Percentiles rank a stretch among this genome's conserved stretches.
Evolutionary conservation across 345 rosid species (phyloP).

Genomic region (Syzygium grande): DNA sequence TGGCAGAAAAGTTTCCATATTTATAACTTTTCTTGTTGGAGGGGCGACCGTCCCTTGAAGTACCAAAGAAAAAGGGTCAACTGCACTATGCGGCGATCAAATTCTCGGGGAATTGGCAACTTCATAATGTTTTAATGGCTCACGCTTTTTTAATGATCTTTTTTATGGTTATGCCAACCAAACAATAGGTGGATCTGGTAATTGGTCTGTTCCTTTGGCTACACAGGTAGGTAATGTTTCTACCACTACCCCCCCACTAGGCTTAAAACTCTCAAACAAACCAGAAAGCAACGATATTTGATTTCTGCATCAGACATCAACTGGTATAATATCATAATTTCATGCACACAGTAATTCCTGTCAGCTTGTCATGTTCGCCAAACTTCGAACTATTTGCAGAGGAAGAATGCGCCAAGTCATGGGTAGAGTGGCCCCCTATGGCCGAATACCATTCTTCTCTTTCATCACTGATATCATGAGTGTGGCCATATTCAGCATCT

Average conservation of each 20-base stretch:
- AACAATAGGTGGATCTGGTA: not conserved
- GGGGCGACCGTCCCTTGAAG: not conserved
- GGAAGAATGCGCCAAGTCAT: not conserved
- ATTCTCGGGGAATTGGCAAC: not conserved
- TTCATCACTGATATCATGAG: not conserved
- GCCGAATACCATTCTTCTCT: not conserved
- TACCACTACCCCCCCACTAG: not conserved
- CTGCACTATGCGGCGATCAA: not conserved
- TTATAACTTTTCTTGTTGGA: not conserved
- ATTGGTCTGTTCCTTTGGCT: not conserved
- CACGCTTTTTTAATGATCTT: not conserved
- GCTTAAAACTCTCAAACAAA: not conserved
- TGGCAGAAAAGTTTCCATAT: not conserved
- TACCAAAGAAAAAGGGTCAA: not conserved
- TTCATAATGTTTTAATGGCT: constrained; percentile 9
- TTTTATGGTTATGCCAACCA: not conserved
- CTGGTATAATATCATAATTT: not conserved
- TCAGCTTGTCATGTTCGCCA: not conserved
- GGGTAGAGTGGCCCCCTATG: not conserved
- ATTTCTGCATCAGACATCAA: not conserved
- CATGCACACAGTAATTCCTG: not conserved
- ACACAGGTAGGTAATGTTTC: not conserved
- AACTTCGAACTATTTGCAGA: not conserved
- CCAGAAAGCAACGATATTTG: not conserved
- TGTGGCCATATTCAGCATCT: not conserved